Evolutionary conservation across 2,329 filamentous ascomycete species (phyloP), one percentile per base, ranked within the genome.

Genomic region (Verticillium nonalfalfae): DNA sequence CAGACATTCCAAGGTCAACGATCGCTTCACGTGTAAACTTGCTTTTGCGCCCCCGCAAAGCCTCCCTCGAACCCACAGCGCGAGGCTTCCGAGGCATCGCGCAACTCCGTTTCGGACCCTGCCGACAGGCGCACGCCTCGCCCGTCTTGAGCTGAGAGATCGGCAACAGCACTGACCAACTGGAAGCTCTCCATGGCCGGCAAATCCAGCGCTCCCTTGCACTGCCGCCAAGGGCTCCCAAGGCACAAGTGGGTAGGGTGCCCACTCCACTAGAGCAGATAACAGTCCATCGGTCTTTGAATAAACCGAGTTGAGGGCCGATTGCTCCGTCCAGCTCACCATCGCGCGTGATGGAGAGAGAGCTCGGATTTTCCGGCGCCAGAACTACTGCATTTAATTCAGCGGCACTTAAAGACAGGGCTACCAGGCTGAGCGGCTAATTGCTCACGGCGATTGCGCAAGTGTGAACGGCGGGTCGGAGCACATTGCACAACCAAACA

Each of bases 121-220:
- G 54, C 54, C 54, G 54, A 33, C 54, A 56, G 45, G 45, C 45
- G 36, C 56, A 58, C n/a, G 35, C 36, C 36, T 36, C 36, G 35
- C 56, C 56, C 56, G 56, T 15, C 56, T n/a, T 36, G 36, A 58
- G 56, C 56, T 58, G 56, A 39, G 31, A n/a, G 56, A 58, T 58
- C 56, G 35, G 36, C 56, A 38, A 9, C 56, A 14, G n/a, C 34
- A 38, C 33, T 34, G 18, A 18, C 45, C 45, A 52, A 52, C 45
- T 52, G 45, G 45, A 52, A 52, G 45, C 45, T 52, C 45, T 52
- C 45, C 45, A 11, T 52, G 45, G 45, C 45, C 18, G 45, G 45
- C n/a, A 21, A 7, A 52, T 52, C 45, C 45, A 52, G 11, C 18
- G n/a, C 45, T 52, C 18, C 45, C 18, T 52, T 21, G n/a, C 45